These are phyloP conservation scores for Cyberlindnera japonica DNA, from an alignment of 805 yeast genomes.

Conservation along the genomic window DNA sequence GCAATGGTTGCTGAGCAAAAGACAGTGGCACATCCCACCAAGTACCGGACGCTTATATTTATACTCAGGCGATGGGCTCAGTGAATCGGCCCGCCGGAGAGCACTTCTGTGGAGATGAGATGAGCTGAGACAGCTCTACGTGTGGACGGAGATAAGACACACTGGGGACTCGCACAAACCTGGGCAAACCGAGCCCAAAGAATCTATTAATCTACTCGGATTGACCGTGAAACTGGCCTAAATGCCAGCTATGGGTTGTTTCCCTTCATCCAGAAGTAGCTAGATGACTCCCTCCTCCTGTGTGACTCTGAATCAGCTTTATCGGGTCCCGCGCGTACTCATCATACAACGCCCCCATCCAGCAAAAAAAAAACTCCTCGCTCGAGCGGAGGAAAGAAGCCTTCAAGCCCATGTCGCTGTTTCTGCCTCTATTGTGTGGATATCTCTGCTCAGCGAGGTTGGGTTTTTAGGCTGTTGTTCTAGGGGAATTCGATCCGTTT, in stretches of 20 bases:
- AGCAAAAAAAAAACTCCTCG: not conserved
- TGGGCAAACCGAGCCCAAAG: no score
- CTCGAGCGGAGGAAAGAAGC: constrained; percentile 4
- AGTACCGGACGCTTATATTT: not conserved
- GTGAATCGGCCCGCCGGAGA: no score
- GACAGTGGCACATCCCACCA: not conserved
- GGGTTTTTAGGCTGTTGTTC: no score
- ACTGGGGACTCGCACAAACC: not conserved
- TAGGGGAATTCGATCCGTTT: no score
- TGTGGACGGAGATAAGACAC: not conserved
- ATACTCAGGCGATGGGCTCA: not conserved
- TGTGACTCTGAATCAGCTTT: constrained; percentile 7
- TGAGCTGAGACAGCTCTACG: not conserved
- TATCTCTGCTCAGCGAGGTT: no score
- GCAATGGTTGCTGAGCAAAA: not conserved
- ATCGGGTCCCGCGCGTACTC: constrained; percentile 9
- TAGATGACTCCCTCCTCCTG: no score
- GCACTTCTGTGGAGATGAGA: no score
- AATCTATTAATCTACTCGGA: not conserved
- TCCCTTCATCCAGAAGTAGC: no score
- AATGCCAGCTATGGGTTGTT: no score
- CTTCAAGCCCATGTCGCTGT: not conserved
- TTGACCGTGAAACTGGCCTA: no score
- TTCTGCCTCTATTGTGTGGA: no score
- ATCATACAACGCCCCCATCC: no score